Percentiles rank a stretch among this genome's conserved stretches.
Conservation (phyloP, 345 rosid genomes). For the Garcia nutans region DNA sequence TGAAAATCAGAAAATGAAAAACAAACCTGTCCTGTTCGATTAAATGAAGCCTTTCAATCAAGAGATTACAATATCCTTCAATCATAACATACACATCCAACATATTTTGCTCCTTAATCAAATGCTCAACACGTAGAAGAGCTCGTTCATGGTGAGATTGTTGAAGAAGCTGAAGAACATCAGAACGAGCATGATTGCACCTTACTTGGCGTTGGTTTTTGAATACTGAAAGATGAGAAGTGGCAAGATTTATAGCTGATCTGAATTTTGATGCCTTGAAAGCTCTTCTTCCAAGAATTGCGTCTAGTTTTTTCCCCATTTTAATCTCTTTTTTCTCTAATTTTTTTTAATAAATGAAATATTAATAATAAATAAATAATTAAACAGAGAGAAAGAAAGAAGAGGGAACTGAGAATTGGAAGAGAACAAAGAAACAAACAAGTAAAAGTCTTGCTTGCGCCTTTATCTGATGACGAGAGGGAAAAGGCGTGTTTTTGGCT, state of each 20-base stretch:
- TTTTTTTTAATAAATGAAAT: too few species aligned
- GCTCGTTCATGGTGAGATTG: conserved; percentile 70
- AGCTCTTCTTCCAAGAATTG: conserved; percentile 62
- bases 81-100: conserved; percentile 61
- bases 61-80: conserved; percentile 61
- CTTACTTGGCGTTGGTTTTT: conserved; percentile 67
- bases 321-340: background rate
- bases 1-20: background rate
- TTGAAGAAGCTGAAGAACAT: conserved; percentile 73
- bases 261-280: conserved; percentile 69
- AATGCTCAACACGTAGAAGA: conserved; percentile 69
- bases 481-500: background rate
- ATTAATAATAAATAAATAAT: too few species aligned
- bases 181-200: conserved; percentile 57
- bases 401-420: background rate
- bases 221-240: conserved; percentile 62
- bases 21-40: conserved; percentile 52
- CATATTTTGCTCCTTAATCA: conserved; percentile 67
- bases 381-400: background rate
- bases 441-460: conserved; percentile 7
- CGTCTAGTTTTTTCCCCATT: conserved; percentile 86
- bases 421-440: conserved; percentile 15
- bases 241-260: conserved; percentile 52
- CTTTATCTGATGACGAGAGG: conserved; percentile 32
- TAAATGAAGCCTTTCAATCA: conserved; percentile 62